Conservation (phyloP, 2,329 filamentous ascomycete species). For the Alternaria solani region DNA sequence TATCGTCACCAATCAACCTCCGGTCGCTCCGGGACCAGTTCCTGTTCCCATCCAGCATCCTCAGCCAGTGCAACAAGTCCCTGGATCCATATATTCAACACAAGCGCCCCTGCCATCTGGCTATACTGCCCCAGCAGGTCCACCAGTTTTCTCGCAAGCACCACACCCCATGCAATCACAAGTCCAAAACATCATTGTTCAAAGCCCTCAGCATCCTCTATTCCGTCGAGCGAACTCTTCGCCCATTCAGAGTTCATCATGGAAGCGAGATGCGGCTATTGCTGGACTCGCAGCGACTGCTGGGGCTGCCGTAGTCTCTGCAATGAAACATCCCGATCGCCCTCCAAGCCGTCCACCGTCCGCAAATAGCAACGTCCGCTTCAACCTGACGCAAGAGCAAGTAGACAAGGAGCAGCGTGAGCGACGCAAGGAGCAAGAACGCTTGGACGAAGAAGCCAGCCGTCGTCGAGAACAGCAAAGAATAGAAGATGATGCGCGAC, state of each 20-base stretch:
- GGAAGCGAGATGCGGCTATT: conserved; percentile 54
- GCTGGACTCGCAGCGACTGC: conserved; percentile 55
- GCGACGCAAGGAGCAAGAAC: conserved; percentile 44
- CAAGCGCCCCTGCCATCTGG: conserved; percentile 51
- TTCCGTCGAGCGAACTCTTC: conserved; percentile 58
- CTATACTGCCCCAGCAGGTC: conserved; percentile 53
- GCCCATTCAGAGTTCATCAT: conserved; percentile 52
- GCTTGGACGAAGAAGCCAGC: conserved; percentile 35
- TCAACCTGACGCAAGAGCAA: conserved; percentile 66
- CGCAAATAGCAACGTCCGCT: conserved; percentile 60
- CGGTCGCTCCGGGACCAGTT: conserved; percentile 47
- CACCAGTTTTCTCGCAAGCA: conserved; percentile 51
- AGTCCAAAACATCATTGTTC: conserved; percentile 31
- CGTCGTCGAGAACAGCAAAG: conserved; percentile 30
- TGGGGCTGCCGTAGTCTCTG: conserved; percentile 52
- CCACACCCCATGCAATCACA: conserved; percentile 29
- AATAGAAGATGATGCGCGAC: conserved; percentile 33
- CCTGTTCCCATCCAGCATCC: conserved; percentile 83
- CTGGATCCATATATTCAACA: conserved; percentile 69
- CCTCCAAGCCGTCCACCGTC: conserved; percentile 32
- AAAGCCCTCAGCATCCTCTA: conserved; percentile 33
- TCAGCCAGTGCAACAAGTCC: conserved; percentile 77
- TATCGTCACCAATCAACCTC: conserved; percentile 52
- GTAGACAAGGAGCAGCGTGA: conserved; percentile 57
- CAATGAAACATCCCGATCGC: conserved; percentile 27